Evolutionary conservation across 106 monocot genomes (phyloP).

Genomic region (Dendrobium catenatum): DNA sequence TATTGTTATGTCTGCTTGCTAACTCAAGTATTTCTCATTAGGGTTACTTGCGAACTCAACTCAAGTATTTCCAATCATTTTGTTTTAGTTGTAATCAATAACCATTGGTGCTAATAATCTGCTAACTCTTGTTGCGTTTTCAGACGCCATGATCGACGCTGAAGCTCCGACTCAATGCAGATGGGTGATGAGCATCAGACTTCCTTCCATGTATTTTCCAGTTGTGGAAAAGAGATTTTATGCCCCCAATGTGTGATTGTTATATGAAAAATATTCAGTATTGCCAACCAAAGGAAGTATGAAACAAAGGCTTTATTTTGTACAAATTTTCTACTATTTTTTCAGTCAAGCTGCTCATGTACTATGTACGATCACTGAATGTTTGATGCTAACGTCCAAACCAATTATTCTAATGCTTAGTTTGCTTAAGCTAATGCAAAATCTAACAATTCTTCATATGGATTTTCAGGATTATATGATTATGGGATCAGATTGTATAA

Average conservation of each 20-base stretch:
- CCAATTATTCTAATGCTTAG: too few species aligned
- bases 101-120: not conserved
- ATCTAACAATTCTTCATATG: too few species aligned
- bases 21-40: too few species aligned
- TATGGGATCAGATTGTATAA: too few species aligned
- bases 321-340: not conserved
- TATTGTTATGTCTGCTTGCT: too few species aligned
- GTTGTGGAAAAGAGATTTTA: not conserved
- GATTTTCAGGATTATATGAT: too few species aligned
- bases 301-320: not conserved
- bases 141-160: slow-evolving; percentile 4
- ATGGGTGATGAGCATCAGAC: not conserved
- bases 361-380: too few species aligned
- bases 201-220: not conserved
- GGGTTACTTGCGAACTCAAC: too few species aligned
- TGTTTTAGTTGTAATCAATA: too few species aligned
- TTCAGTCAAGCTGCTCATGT: not conserved
- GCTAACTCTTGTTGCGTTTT: not conserved
- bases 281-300: not conserved
- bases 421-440: too few species aligned
- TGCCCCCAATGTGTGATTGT: not conserved
- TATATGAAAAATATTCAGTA: not conserved
- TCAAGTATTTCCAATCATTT: too few species aligned
- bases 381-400: too few species aligned
- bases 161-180: not conserved